phyloP scores from a whole-genome alignment of 73 alveolate genomes.

The Stentor roeselii region DNA sequence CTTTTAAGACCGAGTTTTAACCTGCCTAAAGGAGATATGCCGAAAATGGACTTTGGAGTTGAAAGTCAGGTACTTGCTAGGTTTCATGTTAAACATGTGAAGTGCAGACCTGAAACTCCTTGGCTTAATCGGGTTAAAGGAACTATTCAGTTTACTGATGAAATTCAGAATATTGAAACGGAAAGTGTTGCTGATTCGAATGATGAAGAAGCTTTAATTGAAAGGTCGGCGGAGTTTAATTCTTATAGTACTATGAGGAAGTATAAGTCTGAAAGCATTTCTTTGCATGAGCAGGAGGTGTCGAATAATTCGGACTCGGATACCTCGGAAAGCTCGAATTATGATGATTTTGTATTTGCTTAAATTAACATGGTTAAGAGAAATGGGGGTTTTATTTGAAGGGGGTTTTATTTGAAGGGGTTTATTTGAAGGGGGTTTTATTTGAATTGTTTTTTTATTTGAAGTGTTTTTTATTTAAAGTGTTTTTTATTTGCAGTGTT shows the following conservation, averaged over 20 bases:
- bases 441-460: too few relatives aligned
- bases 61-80: slow-evolving; percentile 31
- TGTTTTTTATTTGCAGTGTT: too few relatives aligned
- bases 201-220: background rate
- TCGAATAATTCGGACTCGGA: background rate
- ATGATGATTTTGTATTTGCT: too few relatives aligned
- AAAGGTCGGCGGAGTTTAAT: background rate
- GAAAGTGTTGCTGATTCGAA: background rate
- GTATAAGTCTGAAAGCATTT: background rate
- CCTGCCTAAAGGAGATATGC: slow-evolving; percentile 42
- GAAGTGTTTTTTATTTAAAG: too few relatives aligned
- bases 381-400: too few relatives aligned
- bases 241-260: background rate
- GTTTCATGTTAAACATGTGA: slow-evolving; percentile 41
- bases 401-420: too few relatives aligned
- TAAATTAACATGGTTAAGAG: too few relatives aligned
- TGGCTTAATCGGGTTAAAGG: slow-evolving; percentile 49
- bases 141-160: slow-evolving; percentile 47
- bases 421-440: too few relatives aligned
- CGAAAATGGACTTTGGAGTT: slow-evolving; percentile 32
- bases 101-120: slow-evolving; percentile 59
- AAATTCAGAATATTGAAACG: slow-evolving; percentile 35
- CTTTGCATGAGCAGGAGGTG: background rate
- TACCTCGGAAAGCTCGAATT: background rate
- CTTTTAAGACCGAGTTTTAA: slow-evolving; percentile 40